Evolutionary conservation across 768 basidiomycete genomes (phyloP).

Genomic region (Psilocybe subaeruginosa): DNA sequence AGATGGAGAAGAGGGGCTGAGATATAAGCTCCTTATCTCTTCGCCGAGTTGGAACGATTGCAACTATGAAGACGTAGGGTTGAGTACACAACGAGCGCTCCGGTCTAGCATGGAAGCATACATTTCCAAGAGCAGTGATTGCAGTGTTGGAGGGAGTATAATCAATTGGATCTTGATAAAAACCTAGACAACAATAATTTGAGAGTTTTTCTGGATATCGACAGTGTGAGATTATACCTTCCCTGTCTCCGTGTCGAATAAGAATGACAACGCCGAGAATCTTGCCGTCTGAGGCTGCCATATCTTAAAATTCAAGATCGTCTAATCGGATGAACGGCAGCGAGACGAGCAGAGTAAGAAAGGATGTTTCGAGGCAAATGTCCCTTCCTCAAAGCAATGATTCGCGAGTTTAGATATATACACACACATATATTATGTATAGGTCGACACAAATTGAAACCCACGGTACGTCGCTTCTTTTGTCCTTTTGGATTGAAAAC

Average conservation of each 20-base stretch:
- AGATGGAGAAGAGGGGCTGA: constrained; percentile 54
- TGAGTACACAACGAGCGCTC: constrained; percentile 20
- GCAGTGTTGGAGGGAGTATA: constrained; percentile 59
- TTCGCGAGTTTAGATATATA: too few relatives aligned
- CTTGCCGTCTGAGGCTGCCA: constrained; percentile 19
- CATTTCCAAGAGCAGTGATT: constrained; percentile 73
- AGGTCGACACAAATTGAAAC: too few relatives aligned
- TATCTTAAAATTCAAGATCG: neutral
- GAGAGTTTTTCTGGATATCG: too few relatives aligned
- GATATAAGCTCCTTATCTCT: constrained; percentile 53
- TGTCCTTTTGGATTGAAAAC: too few relatives aligned
- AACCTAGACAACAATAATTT: constrained; percentile 37
- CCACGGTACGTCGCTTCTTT: too few relatives aligned
- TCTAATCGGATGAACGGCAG: neutral
- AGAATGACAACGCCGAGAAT: constrained; percentile 61
- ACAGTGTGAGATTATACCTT: constrained; percentile 28
- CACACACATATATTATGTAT: too few relatives aligned
- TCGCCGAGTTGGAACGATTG: constrained; percentile 63
- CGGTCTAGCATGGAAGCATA: constrained; percentile 51
- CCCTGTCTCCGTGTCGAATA: constrained; percentile 62
- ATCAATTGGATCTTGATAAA: constrained; percentile 63
- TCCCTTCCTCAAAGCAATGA: too few relatives aligned
- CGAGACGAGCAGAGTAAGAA: too few relatives aligned
- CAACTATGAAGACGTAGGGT: constrained; percentile 10
- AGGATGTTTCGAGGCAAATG: too few relatives aligned